A percentile compares a stretch with the other conserved stretches of the same genome.
These are phyloP conservation scores for Tolypocladium nubicola DNA, from an alignment of 2,329 filamentous ascomycete genomes.

Conservation along the genomic window DNA sequence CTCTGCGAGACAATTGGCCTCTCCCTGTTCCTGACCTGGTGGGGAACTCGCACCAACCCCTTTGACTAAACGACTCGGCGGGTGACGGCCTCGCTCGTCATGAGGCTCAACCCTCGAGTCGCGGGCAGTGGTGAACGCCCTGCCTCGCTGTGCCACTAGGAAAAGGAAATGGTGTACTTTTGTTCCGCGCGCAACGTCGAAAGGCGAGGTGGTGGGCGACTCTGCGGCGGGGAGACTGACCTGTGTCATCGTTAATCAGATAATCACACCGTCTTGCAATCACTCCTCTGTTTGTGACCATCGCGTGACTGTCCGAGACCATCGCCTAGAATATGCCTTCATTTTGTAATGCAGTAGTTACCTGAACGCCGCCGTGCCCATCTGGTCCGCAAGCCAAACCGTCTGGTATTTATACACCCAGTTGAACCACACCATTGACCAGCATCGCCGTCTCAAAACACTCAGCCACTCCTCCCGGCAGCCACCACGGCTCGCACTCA, in stretches of 20 bases:
- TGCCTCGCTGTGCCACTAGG: not conserved
- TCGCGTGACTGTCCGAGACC: not conserved
- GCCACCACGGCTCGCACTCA: not conserved
- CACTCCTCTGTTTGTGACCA: not conserved
- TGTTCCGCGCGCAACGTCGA: not conserved
- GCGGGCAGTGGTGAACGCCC: not conserved
- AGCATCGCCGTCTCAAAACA: not conserved
- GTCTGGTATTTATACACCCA: constrained; percentile 26
- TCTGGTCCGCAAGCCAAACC: constrained; percentile 14
- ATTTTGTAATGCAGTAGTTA: constrained; percentile 17
- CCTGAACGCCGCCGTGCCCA: constrained; percentile 28
- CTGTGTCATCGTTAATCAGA: not conserved
- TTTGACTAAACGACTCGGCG: constrained; percentile 55
- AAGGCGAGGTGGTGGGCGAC: not conserved
- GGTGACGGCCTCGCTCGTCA: not conserved
- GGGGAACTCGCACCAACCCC: constrained; percentile 90
- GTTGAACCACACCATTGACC: constrained; percentile 9
- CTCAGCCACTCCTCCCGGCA: not conserved
- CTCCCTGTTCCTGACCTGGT: constrained; percentile 89
- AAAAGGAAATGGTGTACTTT: not conserved
- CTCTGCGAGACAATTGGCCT: constrained; percentile 89
- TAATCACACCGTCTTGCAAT: not conserved
- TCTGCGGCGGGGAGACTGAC: not conserved
- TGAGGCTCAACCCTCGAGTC: not conserved
- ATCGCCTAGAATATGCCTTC: not conserved